Conservation (phyloP, 2,329 filamentous ascomycete genomes). For the Microascus cirrosus region DNA sequence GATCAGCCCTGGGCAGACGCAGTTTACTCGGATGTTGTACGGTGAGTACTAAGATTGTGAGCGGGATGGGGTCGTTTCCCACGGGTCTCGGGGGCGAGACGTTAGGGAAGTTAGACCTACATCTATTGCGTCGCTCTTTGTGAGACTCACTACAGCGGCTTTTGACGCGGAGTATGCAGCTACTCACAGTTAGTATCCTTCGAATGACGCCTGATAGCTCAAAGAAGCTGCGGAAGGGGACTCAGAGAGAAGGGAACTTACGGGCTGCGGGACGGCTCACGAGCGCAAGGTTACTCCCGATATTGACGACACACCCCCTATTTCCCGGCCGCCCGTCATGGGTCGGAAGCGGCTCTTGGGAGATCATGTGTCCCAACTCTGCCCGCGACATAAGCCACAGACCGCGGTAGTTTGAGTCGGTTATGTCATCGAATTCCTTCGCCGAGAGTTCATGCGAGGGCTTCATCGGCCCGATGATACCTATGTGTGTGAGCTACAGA, state of each 20-base stretch:
- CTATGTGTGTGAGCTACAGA: conserved; percentile 6
- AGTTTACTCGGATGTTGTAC: conserved; percentile 31
- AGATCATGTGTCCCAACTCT: conserved; percentile 28
- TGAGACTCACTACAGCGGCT: conserved; percentile 31
- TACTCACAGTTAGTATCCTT: conserved; percentile 8
- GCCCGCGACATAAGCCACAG: conserved; percentile 31
- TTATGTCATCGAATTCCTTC: conserved; percentile 29
- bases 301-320: conserved; percentile 31
- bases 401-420: conserved; percentile 29
- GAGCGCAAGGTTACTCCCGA: conserved; percentile 29
- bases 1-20: conserved; percentile 33
- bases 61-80: neutral
- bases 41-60: conserved; percentile 24
- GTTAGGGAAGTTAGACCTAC: conserved; percentile 13
- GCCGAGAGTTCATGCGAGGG: conserved; percentile 20
- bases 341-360: conserved; percentile 26
- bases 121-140: conserved; percentile 34
- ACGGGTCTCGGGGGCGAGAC: neutral
- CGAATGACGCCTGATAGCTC: neutral
- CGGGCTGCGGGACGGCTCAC: conserved; percentile 27
- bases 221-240: neutral
- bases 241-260: conserved; percentile 12
- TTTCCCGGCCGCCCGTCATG: conserved; percentile 29
- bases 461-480: conserved; percentile 24
- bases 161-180: conserved; percentile 34